These are phyloP conservation scores for Hyaloperonospora brassicae DNA, from an alignment of 352 stramenopile genomes.

Conservation along the genomic window DNA sequence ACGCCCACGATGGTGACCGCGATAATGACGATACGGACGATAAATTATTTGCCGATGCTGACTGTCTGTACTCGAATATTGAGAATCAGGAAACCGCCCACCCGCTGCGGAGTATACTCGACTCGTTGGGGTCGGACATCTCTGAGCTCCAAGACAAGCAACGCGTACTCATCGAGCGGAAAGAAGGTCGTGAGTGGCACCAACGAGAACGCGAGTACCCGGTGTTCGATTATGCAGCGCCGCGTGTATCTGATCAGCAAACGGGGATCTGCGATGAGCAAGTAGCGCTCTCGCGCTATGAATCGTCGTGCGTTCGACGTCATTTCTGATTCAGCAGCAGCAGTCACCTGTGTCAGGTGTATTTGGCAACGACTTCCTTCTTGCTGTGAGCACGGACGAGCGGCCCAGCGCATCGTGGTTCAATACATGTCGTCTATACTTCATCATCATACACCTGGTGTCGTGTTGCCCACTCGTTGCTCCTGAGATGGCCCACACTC, in stretches of 20 bases:
- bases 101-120: conserved; percentile 24
- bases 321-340: too few relatives aligned
- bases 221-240: conserved; percentile 5
- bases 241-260: background rate
- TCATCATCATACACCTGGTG: conserved; percentile 82
- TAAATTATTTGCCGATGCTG: conserved; percentile 6
- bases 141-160: conserved; percentile 37
- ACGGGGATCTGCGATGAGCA: background rate
- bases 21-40: conserved; percentile 17
- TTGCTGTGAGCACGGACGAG: too few relatives aligned
- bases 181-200: conserved; percentile 42
- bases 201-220: conserved; percentile 4
- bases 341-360: too few relatives aligned
- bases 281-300: too few relatives aligned
- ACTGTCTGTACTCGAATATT: conserved; percentile 15
- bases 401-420: too few relatives aligned
- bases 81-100: conserved; percentile 19
- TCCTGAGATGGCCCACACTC: conserved; percentile 40
- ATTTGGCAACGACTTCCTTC: too few relatives aligned
- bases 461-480: conserved; percentile 53
- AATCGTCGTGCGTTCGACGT: too few relatives aligned
- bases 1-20: conserved; percentile 20
- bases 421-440: conserved; percentile 29
- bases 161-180: conserved; percentile 37
- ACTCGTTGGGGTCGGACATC: conserved; percentile 35